phyloP scores from a whole-genome alignment of 169 alveolate genomes.

The Plasmodium adleri region DNA sequence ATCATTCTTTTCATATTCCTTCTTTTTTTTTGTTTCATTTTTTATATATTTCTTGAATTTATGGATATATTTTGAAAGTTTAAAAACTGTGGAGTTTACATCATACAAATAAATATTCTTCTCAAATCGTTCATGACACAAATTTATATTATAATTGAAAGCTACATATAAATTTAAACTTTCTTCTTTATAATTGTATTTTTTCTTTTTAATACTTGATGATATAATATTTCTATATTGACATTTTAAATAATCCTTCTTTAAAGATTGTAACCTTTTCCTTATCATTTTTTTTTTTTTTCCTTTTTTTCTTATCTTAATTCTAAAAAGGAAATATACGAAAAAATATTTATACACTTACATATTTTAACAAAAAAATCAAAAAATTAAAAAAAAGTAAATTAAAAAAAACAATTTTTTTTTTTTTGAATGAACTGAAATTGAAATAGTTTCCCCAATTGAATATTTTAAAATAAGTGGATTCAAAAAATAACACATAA shows the following conservation, averaged over 20 bases:
- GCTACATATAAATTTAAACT: conserved; percentile 49
- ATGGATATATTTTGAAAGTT: conserved; percentile 58
- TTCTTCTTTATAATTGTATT: conserved; percentile 17
- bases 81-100: conserved; percentile 38
- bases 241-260: neutral
- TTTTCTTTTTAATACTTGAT: conserved; percentile 10
- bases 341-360: no score
- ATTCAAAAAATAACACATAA: no score
- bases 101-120: conserved; percentile 32
- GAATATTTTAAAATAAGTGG: no score
- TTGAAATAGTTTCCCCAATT: no score
- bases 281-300: conserved; percentile 15
- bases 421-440: no score
- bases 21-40: neutral
- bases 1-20: neutral
- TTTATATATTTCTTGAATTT: conserved; percentile 33
- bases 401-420: no score
- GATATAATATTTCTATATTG: conserved; percentile 1
- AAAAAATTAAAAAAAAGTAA: no score
- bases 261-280: conserved; percentile 7
- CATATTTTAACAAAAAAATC: no score
- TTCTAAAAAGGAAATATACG: no score
- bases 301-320: neutral
- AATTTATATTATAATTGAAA: conserved; percentile 42
- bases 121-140: conserved; percentile 62